phyloP scores from a whole-genome alignment of 805 yeast genomes.

The Pichia phayaonensis region DNA sequence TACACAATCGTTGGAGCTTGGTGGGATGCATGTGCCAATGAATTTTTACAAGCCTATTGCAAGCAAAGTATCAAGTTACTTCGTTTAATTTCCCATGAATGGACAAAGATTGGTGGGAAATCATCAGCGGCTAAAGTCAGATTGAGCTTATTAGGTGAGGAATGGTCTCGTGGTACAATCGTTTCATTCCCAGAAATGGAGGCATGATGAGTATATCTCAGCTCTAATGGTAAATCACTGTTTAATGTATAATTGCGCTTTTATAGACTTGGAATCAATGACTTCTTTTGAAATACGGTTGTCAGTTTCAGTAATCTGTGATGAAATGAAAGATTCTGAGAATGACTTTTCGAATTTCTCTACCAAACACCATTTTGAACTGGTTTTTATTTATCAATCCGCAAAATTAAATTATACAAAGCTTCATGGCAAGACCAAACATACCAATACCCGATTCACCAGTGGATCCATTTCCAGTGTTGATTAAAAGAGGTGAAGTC shows the following conservation, averaged over 20 bases:
- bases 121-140: conserved; percentile 75
- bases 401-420: too few species aligned
- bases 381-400: neutral
- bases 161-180: conserved; percentile 50
- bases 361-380: neutral
- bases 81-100: conserved; percentile 35
- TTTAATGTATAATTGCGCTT: neutral
- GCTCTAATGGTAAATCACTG: neutral
- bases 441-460: conserved; percentile 36
- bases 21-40: conserved; percentile 81
- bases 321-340: neutral
- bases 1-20: conserved; percentile 67
- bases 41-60: conserved; percentile 53
- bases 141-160: conserved; percentile 70
- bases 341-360: neutral
- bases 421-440: conserved; percentile 33
- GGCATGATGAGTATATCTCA: neutral
- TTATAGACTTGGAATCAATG: neutral
- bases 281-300: neutral
- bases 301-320: too few species aligned
- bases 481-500: conserved; percentile 38
- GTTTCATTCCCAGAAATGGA: conserved; percentile 38
- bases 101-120: conserved; percentile 48
- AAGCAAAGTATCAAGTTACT: conserved; percentile 63
- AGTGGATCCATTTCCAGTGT: conserved; percentile 40